phyloP scores from a whole-genome alignment of 1,139 yeast species.

The Yamadazyma dendronema region DNA sequence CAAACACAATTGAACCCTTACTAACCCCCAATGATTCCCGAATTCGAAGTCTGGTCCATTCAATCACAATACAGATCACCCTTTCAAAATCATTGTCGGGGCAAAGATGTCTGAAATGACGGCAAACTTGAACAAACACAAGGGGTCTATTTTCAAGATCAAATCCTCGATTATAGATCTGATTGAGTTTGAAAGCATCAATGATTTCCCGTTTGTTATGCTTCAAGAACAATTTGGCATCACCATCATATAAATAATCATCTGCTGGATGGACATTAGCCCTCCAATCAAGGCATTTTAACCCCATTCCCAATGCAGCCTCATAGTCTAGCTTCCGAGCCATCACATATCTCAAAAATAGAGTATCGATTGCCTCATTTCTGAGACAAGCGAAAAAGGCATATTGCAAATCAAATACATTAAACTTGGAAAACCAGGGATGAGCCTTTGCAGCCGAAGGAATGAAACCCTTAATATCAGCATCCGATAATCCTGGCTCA shows the following conservation, averaged over 20 bases:
- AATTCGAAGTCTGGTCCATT: constrained; percentile 62
- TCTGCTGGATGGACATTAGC: constrained; percentile 55
- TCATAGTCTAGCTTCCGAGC: constrained; percentile 75
- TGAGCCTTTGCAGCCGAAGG: constrained; percentile 6
- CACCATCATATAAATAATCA: constrained; percentile 59
- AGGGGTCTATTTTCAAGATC: constrained; percentile 69
- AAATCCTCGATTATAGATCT: constrained; percentile 63
- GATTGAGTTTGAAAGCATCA: constrained; percentile 51
- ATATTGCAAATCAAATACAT: constrained; percentile 7
- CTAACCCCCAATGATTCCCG: constrained; percentile 55
- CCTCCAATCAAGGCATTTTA: constrained; percentile 71
- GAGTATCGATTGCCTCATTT: constrained; percentile 70
- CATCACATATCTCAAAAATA: constrained; percentile 61
- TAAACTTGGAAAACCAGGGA: constrained; percentile 4
- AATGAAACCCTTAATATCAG: constrained; percentile 4
- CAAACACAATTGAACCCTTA: constrained; percentile 73
- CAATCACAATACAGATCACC: constrained; percentile 67
- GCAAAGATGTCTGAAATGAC: constrained; percentile 72
- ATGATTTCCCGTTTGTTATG: constrained; percentile 41
- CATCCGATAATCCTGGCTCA: constrained; percentile 5
- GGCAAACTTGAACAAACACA: constrained; percentile 67
- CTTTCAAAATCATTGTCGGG: constrained; percentile 64
- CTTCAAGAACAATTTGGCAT: constrained; percentile 30
- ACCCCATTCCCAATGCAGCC: constrained; percentile 63
- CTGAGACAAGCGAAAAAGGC: constrained; percentile 57